Conservation (phyloP, 345 rosid species). For the Salix brachista region DNA sequence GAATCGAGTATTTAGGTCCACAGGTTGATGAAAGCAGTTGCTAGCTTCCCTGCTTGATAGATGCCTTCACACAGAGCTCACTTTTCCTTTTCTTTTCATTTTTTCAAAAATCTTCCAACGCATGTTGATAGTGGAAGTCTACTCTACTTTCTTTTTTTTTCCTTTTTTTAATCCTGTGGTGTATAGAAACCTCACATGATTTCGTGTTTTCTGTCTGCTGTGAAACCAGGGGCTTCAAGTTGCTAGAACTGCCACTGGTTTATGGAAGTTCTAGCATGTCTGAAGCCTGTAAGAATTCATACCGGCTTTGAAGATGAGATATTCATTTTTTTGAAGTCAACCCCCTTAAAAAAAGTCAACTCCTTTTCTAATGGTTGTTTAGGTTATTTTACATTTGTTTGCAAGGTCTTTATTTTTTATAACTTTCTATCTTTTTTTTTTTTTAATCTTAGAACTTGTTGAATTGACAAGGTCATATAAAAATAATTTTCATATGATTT, state of each 20-base stretch:
- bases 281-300: background rate
- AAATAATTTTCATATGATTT: too few species aligned
- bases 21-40: conserved; percentile 24
- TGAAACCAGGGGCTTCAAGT: background rate
- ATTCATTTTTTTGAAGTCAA: too few species aligned
- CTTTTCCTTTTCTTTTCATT: background rate
- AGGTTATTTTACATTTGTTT: too few species aligned
- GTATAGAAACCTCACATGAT: background rate
- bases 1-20: conserved; percentile 57
- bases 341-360: too few species aligned
- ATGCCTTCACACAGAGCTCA: too few species aligned
- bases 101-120: background rate
- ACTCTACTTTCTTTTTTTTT: too few species aligned
- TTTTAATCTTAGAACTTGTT: too few species aligned
- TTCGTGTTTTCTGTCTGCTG: background rate
- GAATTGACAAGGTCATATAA: too few species aligned
- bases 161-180: background rate
- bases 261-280: background rate
- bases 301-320: background rate
- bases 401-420: too few species aligned
- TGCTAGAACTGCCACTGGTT: background rate
- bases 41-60: background rate
- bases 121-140: too few species aligned
- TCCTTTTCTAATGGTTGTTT: too few species aligned
- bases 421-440: too few species aligned